Base-by-base conservation (phyloP, 768 basidiomycete genomes). In the Dioszegia crocea region DNA sequence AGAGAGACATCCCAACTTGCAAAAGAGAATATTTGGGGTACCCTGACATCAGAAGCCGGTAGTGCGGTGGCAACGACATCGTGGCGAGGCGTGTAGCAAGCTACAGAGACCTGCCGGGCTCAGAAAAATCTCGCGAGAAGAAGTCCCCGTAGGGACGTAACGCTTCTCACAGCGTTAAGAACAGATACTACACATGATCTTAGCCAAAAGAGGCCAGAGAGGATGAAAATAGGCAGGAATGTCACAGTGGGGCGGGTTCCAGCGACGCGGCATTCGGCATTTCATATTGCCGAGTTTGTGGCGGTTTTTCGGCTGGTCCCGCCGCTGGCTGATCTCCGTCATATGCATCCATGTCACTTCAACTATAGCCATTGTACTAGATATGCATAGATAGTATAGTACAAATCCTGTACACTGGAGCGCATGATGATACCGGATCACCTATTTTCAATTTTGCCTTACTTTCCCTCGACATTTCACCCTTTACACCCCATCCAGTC, bases 101-200 rank as follows among this genome's bases (percentile, higher is more conserved):
- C 70, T 57, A 56, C 49, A 72, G 70, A 69, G 70, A 67, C 38
- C 21, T 50, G 21, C 41, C 60, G 30, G 46, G 63, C 58, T 40
- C 46, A 46, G 59, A 72, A 53, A 67, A 62, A 72, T 62, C 17
- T 19, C 27, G 46, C 53, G 43, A 72, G 70, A 72, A 67, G 49
- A 58, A 62, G 36, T 43, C 31, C 53, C 55, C 62, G 59, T 69
- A 65, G 56, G 45, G 41, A 30, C 14, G 53, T 72, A 65, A 67
- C 36, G 53, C 67, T 67, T 72, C 67, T 72, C 43, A 72, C 65
- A 67, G 65, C 54, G 29, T 65, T 63, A 72, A 72, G 67, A 69
- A 72, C 70, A 69, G 70, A 72, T 72, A 72, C 67, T 72, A 72
- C 70, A 72, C 70, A 72, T 69, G 70, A 72, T 72, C 70, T 72